Evolutionary conservation across 495 filamentous ascomycete genomes (phyloP), one percentile per base, ranked within the genome.

Genomic region (Aspergillus nidulans): DNA sequence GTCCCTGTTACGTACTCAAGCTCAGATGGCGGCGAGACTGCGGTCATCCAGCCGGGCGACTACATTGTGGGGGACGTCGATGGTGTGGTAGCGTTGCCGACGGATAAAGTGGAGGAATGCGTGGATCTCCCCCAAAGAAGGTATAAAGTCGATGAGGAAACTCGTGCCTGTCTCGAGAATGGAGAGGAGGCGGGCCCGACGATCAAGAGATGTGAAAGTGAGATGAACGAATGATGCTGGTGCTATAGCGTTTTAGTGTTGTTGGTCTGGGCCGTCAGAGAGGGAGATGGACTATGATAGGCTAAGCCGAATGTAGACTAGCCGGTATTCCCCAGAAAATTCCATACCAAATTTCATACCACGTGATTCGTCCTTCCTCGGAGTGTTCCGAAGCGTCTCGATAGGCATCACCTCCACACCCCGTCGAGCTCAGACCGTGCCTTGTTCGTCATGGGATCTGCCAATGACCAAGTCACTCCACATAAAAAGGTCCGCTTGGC

Each of bases 21-120:
- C 36, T 9, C 19, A 24, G 71, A 67, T 16, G 49, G 51, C 12
- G 60, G 66, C 54, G 74, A 78, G 46, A 72, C 79, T 20, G 76
- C 77, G 42, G 63, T 66, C 18, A 72, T 85, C 28, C 59, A 68
- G 1, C 81, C 81, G 0, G 81, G 79, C 0, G 83, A 85, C 56
- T 83, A 82, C 53, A 57, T 85, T 24, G 63, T 85, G 16, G 81
- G 70, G 0, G 81, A 85, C 47, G 40, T 75, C 16, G 78, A 85
- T 56, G 82, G 82, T 3, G 80, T 83, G 0, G 80, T 84, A 3
- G 53, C 54, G 3, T 49, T 68, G 9, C 65, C 65, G 3, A 49
- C 39, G 28, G 44, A 52, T 9, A 52, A 53, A 15, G 45, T 61
- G 0, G 61, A 67, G 21, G 52, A 55, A 9, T 63, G 63, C 45